Percentiles rank a stretch among this genome's conserved stretches.
These are phyloP conservation scores for Escallonia rubra DNA, from an alignment of 129 eudicot species.

Conservation along the genomic window DNA sequence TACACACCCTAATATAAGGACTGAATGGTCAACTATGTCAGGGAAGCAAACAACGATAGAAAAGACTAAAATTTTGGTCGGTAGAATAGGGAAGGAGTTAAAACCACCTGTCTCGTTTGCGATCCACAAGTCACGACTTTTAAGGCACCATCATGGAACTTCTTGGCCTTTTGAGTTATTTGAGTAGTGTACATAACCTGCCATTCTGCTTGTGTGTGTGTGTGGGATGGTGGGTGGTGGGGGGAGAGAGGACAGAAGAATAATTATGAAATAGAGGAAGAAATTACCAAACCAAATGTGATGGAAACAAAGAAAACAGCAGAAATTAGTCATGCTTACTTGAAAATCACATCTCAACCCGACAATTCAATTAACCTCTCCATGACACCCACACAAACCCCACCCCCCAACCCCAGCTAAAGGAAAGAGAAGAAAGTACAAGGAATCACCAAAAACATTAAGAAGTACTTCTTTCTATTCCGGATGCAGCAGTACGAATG, in stretches of 20 bases:
- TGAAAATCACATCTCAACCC: too few relatives aligned
- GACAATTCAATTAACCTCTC: too few relatives aligned
- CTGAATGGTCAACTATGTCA: neutral
- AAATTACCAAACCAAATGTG: neutral
- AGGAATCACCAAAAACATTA: neutral
- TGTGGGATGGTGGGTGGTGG: too few relatives aligned
- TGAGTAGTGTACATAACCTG: constrained; percentile 84
- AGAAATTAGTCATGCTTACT: too few relatives aligned
- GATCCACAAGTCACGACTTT: constrained; percentile 50
- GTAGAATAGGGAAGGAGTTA: neutral
- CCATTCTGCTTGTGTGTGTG: constrained; percentile 49
- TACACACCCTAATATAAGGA: neutral
- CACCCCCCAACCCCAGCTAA: too few relatives aligned
- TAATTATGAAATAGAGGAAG: neutral
- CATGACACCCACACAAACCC: too few relatives aligned
- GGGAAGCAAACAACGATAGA: neutral
- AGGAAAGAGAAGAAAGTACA: constrained; percentile 6
- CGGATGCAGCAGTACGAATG: neutral
- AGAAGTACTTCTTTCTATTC: neutral
- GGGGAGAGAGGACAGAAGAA: too few relatives aligned
- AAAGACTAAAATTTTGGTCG: neutral
- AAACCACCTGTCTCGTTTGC: constrained; percentile 67
- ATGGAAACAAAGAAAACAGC: neutral
- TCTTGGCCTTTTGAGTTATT: constrained; percentile 83
- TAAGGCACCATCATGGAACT: constrained; percentile 79